Evolutionary conservation across 345 rosid genomes (phyloP).

Genomic region (Arabidopsis arenosa): DNA sequence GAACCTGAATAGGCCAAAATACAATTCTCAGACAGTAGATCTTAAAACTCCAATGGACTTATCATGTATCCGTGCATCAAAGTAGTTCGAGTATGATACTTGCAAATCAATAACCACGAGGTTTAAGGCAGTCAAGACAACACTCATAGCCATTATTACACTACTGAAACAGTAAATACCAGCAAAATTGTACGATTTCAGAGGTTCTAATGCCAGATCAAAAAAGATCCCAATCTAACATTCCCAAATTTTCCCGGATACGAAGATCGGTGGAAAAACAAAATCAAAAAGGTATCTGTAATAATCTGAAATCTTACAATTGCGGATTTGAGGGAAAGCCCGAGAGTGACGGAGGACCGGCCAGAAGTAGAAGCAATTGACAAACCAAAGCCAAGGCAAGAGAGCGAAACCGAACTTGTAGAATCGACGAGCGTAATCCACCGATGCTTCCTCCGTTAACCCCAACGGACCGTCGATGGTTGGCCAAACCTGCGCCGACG

Average conservation of each 20-base stretch:
- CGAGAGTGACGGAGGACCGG: slow-evolving; percentile 88
- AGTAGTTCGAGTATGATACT: background rate
- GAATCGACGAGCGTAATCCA: slow-evolving; percentile 81
- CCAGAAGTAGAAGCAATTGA: slow-evolving; percentile 99
- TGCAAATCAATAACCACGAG: background rate
- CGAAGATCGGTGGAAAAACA: background rate
- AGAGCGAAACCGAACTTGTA: slow-evolving; percentile 88
- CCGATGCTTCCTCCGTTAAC: slow-evolving; percentile 83
- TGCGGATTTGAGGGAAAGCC: slow-evolving; percentile 83
- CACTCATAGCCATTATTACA: background rate
- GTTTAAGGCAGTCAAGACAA: background rate
- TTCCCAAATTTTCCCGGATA: background rate
- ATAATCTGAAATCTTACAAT: slow-evolving; percentile 50
- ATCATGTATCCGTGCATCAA: background rate
- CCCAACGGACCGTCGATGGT: slow-evolving; percentile 92
- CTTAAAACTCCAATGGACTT: background rate
- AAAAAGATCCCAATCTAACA: slow-evolving; percentile 16
- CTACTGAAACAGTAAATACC: background rate
- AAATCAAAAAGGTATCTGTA: slow-evolving; percentile 11
- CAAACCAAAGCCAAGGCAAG: slow-evolving; percentile 94
- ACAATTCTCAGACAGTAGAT: background rate
- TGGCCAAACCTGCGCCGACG: slow-evolving; percentile 69
- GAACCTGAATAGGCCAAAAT: background rate
- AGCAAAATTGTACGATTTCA: background rate
- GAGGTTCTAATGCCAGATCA: background rate